These are phyloP conservation scores for Scutellaria minor DNA, from an alignment of 257 asterid species.

Conservation along the genomic window DNA sequence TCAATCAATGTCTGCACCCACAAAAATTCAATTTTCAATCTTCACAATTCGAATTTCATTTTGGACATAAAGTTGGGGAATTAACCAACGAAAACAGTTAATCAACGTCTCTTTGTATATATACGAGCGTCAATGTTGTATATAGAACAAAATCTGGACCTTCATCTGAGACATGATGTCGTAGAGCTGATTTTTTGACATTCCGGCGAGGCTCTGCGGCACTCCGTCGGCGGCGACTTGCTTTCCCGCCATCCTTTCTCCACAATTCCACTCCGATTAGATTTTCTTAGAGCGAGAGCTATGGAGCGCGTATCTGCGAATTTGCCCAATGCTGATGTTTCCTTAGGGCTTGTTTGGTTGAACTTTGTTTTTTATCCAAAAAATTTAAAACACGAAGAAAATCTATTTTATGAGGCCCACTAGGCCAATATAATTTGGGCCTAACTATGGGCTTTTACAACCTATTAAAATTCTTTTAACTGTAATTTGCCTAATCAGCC, in stretches of 20 bases:
- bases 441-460: background rate
- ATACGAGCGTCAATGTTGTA: slow-evolving; percentile 8
- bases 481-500: background rate
- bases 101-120: background rate
- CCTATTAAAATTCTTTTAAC: background rate
- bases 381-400: background rate
- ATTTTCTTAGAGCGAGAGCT: slow-evolving; percentile 23
- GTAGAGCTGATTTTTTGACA: slow-evolving; percentile 85
- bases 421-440: slow-evolving; percentile 9
- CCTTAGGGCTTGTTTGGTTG: slow-evolving; percentile 42
- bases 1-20: slow-evolving; percentile 71
- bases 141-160: slow-evolving; percentile 44
- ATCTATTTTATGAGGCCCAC: background rate
- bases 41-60: slow-evolving; percentile 22
- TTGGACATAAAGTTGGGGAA: background rate
- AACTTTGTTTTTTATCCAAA: slow-evolving; percentile 15
- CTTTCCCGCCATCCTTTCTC: slow-evolving; percentile 72
- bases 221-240: slow-evolving; percentile 74
- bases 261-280: slow-evolving; percentile 6
- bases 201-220: slow-evolving; percentile 76
- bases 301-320: slow-evolving; percentile 18
- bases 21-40: slow-evolving; percentile 8
- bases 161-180: slow-evolving; percentile 97
- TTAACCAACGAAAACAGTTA: background rate
- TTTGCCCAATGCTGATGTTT: slow-evolving; percentile 10